Percentiles rank a stretch among this genome's conserved stretches.
Evolutionary conservation across 2,329 filamentous ascomycete genomes (phyloP).

Genomic region (Fusarium anguioides): DNA sequence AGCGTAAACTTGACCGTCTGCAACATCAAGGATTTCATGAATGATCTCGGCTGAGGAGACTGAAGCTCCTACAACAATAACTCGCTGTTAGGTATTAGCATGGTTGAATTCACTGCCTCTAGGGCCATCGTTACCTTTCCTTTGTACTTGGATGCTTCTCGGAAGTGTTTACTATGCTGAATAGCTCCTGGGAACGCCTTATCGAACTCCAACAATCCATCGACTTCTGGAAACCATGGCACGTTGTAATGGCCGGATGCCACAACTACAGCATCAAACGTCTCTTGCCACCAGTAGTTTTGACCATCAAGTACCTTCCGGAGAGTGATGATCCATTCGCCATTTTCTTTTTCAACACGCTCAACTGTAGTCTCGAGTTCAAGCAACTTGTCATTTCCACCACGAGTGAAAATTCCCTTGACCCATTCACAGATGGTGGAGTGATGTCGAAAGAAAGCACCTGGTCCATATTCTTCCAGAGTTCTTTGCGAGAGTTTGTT

Average conservation of each 20-base stretch:
- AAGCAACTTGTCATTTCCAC: slow-evolving; percentile 3
- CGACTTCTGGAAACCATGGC: slow-evolving; percentile 25
- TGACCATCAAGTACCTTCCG: slow-evolving; percentile 13
- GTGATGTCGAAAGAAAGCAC: slow-evolving; percentile 15
- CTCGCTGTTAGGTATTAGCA: slow-evolving; percentile 5
- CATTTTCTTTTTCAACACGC: slow-evolving; percentile 4
- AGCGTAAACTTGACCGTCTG: slow-evolving; percentile 5
- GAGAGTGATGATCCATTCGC: slow-evolving; percentile 18
- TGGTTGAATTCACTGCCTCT: fast-evolving
- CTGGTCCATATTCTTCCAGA: slow-evolving; percentile 5
- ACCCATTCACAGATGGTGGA: slow-evolving; percentile 24
- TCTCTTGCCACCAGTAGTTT: slow-evolving; percentile 33
- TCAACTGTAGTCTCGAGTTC: slow-evolving; percentile 22
- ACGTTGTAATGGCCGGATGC: slow-evolving; percentile 32
- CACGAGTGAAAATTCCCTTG: slow-evolving; percentile 14
- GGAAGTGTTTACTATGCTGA: slow-evolving; percentile 31
- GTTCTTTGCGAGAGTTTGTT: slow-evolving; percentile 9
- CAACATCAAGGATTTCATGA: slow-evolving; percentile 22
- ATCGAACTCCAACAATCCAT: slow-evolving; percentile 18
- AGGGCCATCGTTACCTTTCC: slow-evolving; percentile 2
- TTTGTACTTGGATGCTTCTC: not conserved
- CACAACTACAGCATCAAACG: slow-evolving; percentile 28
- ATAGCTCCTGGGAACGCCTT: not conserved
- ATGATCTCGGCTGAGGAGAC: slow-evolving; percentile 25
- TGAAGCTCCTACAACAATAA: slow-evolving; percentile 30